Evolutionary conservation across 768 basidiomycete genomes (phyloP), one percentile per base, ranked within the genome.

Genomic region (Leccinum boreale): DNA sequence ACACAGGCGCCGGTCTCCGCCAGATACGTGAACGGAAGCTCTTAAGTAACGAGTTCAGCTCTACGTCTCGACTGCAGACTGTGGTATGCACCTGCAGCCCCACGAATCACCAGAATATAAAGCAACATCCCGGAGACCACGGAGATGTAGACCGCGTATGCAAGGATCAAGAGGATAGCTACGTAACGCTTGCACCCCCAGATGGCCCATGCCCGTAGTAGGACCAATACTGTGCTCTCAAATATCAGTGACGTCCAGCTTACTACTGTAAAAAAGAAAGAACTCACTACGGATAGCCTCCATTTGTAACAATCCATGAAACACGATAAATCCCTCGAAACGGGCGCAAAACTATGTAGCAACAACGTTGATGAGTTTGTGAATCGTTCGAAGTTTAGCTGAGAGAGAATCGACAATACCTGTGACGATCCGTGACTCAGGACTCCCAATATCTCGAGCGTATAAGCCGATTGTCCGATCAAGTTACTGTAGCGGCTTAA

Each of bases 141-240:
- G 9, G n/a, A 12, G n/a, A 56, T 0, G 15, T 63, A 66, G 12
- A 44, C 0, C 4, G 19, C 10, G 3, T 66, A 65, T 5, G 42
- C 3, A 3, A 24, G 1, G 8, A 58, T 44, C 11, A 66, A 4
- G 0, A 19, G 2, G 4, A 45, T 15, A 7, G 54, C 49, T 4
- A 52, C 12, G 9, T 9, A 5, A 23, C 28, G 21, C n/a, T 23
- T 21, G 23, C 57, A 57, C 5, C 61, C 58, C 65, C 58, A 66
- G 15, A 63, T 56, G 5, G 61, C 61, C 61, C 65, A 60, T 2
- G 54, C 65, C 12, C 65, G 58, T 17, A 63, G 5, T 29, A 66
- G 39, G 11, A 66, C 53, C 26, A 63, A 48, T 11, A 58, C 65
- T 66, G 6, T 3, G 1, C 17, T 9, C 8, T 23, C n/a, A 9